phyloP scores from a whole-genome alignment of 441 rosid genomes.

The Macaranga tanarius region DNA sequence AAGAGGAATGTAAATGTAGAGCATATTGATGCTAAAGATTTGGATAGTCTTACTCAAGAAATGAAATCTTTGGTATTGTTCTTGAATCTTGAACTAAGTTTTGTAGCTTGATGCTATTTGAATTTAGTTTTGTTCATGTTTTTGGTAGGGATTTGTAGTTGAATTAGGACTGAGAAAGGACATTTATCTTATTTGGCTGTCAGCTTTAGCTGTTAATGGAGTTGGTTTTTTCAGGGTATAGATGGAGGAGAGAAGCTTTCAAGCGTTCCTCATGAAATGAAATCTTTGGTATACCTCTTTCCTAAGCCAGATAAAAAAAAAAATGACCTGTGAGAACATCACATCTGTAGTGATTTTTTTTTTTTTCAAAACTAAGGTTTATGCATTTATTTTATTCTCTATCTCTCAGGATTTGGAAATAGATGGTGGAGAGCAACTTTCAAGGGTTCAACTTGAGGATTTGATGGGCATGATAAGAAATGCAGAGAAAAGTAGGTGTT shows the following conservation, averaged over 20 bases:
- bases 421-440: constrained; percentile 45
- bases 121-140: not conserved
- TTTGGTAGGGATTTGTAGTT: not conserved
- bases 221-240: constrained; percentile 11
- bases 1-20: constrained; percentile 7
- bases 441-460: constrained; percentile 59
- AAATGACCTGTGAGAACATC: no score
- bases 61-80: constrained; percentile 54
- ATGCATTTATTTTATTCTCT: constrained; percentile 12
- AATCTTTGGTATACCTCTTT: constrained; percentile 14
- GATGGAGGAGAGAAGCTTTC: constrained; percentile 16
- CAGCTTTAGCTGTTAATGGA: not conserved
- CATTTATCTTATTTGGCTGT: not conserved
- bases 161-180: not conserved
- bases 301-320: not conserved
- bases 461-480: constrained; percentile 73
- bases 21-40: constrained; percentile 26
- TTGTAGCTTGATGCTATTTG: no score
- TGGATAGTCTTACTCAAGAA: constrained; percentile 33
- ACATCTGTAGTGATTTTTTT: no score
- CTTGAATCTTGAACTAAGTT: not conserved
- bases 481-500: constrained; percentile 73
- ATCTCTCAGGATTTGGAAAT: constrained; percentile 45
- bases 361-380: no score
- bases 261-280: constrained; percentile 7